Evolutionary conservation across 345 rosid species (phyloP).

Genomic region (Diplotaxis tenuifolia): DNA sequence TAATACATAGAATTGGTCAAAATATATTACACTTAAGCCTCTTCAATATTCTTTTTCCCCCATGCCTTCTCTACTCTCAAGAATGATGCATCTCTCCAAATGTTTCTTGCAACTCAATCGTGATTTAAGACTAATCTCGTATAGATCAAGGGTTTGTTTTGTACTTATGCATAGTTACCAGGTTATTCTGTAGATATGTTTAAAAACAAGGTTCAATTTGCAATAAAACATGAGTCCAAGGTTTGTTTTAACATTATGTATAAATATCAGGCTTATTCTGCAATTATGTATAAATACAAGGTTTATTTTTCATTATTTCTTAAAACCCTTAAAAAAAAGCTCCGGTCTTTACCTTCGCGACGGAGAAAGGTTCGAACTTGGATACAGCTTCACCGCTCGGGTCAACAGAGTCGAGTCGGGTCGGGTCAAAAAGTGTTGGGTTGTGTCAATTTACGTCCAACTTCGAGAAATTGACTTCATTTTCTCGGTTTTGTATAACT

Average conservation of each 20-base stretch:
- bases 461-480: not conserved
- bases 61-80: no score
- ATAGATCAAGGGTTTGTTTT: no score
- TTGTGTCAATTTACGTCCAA: not conserved
- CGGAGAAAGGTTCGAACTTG: not conserved
- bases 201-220: no score
- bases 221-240: no score
- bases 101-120: no score
- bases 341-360: not conserved
- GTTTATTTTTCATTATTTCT: not conserved
- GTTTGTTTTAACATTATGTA: not conserved
- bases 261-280: not conserved
- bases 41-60: no score
- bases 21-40: no score
- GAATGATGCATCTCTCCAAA: no score
- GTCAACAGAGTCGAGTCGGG: not conserved
- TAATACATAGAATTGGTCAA: no score
- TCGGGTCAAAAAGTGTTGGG: not conserved
- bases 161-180: no score
- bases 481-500: not conserved
- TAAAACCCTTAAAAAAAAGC: not conserved
- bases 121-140: no score
- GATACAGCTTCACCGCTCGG: not conserved
- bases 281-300: not conserved
- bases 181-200: no score